phyloP scores from a whole-genome alignment of 192 early-diverging fungal species.

The Coemansia sp. region DNA sequence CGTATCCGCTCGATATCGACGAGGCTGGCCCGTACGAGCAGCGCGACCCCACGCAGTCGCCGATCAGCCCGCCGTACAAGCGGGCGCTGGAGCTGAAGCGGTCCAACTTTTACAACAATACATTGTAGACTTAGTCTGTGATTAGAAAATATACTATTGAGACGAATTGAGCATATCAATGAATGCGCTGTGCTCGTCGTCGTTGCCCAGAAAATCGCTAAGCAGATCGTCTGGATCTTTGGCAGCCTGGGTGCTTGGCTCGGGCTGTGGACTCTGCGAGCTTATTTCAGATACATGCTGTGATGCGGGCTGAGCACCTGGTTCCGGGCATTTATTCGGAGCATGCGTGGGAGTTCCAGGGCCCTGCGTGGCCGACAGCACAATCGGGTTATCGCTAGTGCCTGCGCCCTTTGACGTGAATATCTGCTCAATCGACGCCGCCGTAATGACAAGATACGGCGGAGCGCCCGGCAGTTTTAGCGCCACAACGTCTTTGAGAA shows the following conservation, averaged over 20 bases:
- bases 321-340: not conserved
- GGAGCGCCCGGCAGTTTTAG: constrained; percentile 27
- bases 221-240: constrained; percentile 3
- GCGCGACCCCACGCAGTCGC: constrained; percentile 76
- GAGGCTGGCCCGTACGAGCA: constrained; percentile 45
- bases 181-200: not conserved
- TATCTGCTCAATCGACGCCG: constrained; percentile 38
- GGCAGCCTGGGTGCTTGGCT: not conserved
- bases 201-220: not conserved
- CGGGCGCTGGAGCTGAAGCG: constrained; percentile 70
- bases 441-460: constrained; percentile 43
- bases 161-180: constrained; percentile 16
- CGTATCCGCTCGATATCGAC: constrained; percentile 67
- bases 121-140: constrained; percentile 7
- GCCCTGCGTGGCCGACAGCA: constrained; percentile 29
- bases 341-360: constrained; percentile 8
- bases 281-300: not conserved
- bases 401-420: constrained; percentile 34
- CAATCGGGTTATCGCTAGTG: constrained; percentile 26
- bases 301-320: not conserved
- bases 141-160: constrained; percentile 1
- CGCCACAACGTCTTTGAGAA: constrained; percentile 36
- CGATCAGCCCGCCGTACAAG: constrained; percentile 88
- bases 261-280: not conserved
- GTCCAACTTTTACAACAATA: constrained; percentile 70